Base-by-base conservation (phyloP, 176 grass and related monocot genomes). In the Ampelocalamus luodianensis region DNA sequence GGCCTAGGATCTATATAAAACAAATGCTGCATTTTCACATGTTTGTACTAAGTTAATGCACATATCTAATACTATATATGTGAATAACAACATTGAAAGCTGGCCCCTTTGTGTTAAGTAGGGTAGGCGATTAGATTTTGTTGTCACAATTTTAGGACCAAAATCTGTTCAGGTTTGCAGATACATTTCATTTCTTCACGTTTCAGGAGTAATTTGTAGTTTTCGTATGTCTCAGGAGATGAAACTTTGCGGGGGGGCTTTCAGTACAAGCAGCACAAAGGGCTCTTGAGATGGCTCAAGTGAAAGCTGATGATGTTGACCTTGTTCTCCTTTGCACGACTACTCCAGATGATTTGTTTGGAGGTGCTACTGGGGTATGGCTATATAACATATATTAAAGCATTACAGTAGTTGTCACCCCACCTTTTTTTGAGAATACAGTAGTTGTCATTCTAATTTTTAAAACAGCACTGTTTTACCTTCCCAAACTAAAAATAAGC, bases 271-370 rank as follows among this genome's bases (percentile, higher is more conserved):
- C 96, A 68, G 93, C 85, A 83, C 91, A 87, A 68, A 89, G 73
- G 83, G 96, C 93, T 60, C 89, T 98, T 89, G 84, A 98, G 84
- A 95, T 98, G 96, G 93, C 96, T 48, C 77, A 95, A 90, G 91
- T 98, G 76, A 90, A 89, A 42, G 72, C 91, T 70, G 90, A 95
- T 60, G 89, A 92, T 79, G 89, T 98, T 77, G 88, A 98, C 59
- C 11, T 94, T 67, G 83, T 95, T 76, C 38, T 95, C 24, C 65
- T 95, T 49, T 98, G 96, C 65, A 95, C 96, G 89, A 94, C 91
- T 77, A 95, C 96, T 81, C 96, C 93, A 55, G 91, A 95, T 65
- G 96, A 98, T 88, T 83, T 95, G 58, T 98, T 98, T 78, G 96
- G 96, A 81, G 90, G 68, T 61, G 91, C 87, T 46, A 55, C 88